Base-by-base conservation (phyloP, 495 filamentous ascomycete species). In the Hypoxylon trugodes region DNA sequence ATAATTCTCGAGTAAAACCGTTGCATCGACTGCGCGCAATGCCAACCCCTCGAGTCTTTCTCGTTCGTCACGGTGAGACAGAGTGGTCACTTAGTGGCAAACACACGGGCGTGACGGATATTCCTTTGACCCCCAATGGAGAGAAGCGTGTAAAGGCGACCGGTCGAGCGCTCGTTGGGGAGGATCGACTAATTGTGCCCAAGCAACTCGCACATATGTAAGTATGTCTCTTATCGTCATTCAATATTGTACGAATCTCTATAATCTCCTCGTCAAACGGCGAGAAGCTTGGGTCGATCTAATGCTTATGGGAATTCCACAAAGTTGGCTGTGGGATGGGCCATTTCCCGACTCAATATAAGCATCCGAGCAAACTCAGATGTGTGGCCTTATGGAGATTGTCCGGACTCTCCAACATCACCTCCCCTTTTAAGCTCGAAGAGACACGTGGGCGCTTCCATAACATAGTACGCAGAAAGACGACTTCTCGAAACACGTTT, bases 61-160 rank as follows among this genome's bases (percentile, higher is more conserved):
- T 98, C 58, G 81, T 95, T 77, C 90, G 95, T 64, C 95, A 98
- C 69, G 85, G 85, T 76, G 95, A 98, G 77, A 98, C 95, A 2
- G 92, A 96, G 82, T 98, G 95, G 95, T 97, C 93, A 1, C 84
- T 97, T 33, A 92, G 91, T 69, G 95, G 93, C 56, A 87, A 89
- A 18, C 94, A 98, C 78, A 98, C 95, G 0, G 91, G 94, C 42
- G 84, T 77, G 21, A 91, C 89, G 21, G 95, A 98, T 62, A 87
- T 98, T 16, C 86, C 91, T 0, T 80, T 98, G 7, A 98, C 95
- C 1, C 74, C 84, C 9, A 91, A 92, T 73, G 95, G 95, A 28
- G 93, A 97, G 77, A 90, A 87, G 69, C 84, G 93, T 18, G 86
- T 98, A 57, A 80, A 79, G 49, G 88, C 92, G 8, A 96, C 95